Percentiles rank a stretch among this genome's conserved stretches.
Conservation (phyloP, 2,329 filamentous ascomycete genomes). For the Aureobasidium sp. region DNA sequence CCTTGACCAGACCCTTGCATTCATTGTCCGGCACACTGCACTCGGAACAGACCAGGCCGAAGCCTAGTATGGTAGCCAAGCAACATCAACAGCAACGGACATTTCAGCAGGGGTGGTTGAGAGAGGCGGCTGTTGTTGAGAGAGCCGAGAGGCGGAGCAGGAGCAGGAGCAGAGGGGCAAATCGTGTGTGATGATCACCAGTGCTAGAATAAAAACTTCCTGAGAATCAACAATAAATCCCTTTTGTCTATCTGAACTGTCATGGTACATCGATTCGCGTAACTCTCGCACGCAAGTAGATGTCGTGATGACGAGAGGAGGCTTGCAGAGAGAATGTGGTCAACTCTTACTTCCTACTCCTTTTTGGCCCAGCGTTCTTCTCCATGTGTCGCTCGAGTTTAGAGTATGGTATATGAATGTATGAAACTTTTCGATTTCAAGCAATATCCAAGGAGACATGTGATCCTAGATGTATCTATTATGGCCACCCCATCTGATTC, state of each 20-base stretch:
- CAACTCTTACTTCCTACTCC: no score
- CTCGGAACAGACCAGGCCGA: not conserved
- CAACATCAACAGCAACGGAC: slow-evolving; percentile 11
- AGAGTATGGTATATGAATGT: no score
- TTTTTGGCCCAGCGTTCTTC: no score
- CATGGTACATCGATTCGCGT: not conserved
- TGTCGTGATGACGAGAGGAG: no score
- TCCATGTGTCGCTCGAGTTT: no score
- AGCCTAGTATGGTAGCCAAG: slow-evolving; percentile 7
- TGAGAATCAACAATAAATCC: not conserved
- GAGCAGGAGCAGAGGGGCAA: not conserved
- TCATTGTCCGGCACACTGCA: not conserved
- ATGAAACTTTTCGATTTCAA: no score
- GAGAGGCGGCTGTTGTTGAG: slow-evolving; percentile 16
- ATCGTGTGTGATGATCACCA: not conserved
- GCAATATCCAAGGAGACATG: no score
- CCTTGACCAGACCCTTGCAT: not conserved
- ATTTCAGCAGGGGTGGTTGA: slow-evolving; percentile 16
- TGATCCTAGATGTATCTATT: no score
- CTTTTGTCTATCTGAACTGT: not conserved
- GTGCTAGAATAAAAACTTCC: not conserved
- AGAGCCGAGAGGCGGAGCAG: slow-evolving; percentile 13
- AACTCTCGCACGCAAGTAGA: not conserved
- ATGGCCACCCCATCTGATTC: no score
- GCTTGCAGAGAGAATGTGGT: no score